Evolutionary conservation across 2,329 filamentous ascomycete species (phyloP), one percentile per base, ranked within the genome.

Genomic region (Domatiomyces catenatus): DNA sequence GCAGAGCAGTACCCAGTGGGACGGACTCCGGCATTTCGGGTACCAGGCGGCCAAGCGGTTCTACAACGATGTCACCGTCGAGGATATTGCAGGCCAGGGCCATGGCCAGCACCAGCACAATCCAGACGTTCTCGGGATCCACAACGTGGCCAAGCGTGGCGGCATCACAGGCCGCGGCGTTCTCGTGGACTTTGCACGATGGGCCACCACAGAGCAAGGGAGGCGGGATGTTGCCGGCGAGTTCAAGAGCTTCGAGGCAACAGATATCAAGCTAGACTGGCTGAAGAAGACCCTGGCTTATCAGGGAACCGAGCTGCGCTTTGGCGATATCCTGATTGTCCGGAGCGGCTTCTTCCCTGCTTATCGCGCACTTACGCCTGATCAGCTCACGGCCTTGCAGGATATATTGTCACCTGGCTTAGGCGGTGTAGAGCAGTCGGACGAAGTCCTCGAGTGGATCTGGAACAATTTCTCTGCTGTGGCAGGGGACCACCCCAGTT

Each of bases 161-260:
- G 67, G 68, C 2, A 66, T 72, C 22, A 65, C 70, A 45, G 70
- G 70, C 26, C 67, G 71, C 3, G 71, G 70, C 17, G 66, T 74
- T n/a, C 64, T 74, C 17, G 58, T 74, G 20, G 71, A 74, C 61
- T 72, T 68, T 47, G 62, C 59, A 4, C 59, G 66, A 1, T 76
- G 69, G 66, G 68, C 69, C 7, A 39, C 32, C 15, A 57, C 54
- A 12, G 56, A 57, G 3, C 56, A 70, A 15, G 64, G 67, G 0
- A 60, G 67, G 2, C 50, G 53, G 12, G 45, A 54, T 66, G 19
- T n/a, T 56, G 2, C 42, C 28, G 55, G 69, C 8, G 62, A 66
- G 1, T 60, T 60, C 47, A 44, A 52, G n/a, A 60, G 66, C 2
- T 71, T 75, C 51, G 58, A 66, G 20, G 61, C 67, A 0, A 63